Evolutionary conservation across 306 rosid genomes (phyloP).

Genomic region (Amphicarpaea edgeworthii): DNA sequence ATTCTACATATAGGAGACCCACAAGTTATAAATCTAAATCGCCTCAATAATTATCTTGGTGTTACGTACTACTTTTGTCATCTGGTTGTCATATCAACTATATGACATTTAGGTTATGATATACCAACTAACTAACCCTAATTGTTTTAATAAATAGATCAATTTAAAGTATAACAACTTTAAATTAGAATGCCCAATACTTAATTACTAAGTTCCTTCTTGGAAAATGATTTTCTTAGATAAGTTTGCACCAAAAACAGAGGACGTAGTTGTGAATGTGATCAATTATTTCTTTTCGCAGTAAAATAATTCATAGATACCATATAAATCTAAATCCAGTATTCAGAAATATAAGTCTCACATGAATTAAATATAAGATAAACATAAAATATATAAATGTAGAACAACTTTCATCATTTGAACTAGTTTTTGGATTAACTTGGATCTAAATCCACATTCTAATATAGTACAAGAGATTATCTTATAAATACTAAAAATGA

Average conservation of each 20-base stretch:
- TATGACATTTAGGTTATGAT: background rate
- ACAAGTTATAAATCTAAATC: background rate
- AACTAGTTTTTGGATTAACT: no score
- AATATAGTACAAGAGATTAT: no score
- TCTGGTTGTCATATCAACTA: constrained; percentile 2
- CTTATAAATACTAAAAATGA: no score
- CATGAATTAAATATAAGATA: no score
- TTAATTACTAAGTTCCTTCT: background rate
- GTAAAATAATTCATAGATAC: background rate
- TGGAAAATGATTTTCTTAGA: background rate
- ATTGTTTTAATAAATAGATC: background rate
- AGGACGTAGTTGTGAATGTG: background rate
- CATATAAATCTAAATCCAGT: background rate
- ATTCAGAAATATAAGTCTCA: background rate
- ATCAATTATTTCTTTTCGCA: background rate
- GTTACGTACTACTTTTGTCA: background rate
- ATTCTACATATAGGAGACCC: constrained; percentile 1
- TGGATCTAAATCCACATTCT: no score
- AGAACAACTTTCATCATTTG: no score
- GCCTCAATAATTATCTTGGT: constrained; percentile 5
- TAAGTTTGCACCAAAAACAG: background rate
- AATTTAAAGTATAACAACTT: background rate
- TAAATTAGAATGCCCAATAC: background rate
- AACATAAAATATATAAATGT: no score
- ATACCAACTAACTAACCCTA: background rate